These are phyloP conservation scores for Phytophthora agathidicida DNA, from an alignment of 352 stramenopile species.

Conservation along the genomic window DNA sequence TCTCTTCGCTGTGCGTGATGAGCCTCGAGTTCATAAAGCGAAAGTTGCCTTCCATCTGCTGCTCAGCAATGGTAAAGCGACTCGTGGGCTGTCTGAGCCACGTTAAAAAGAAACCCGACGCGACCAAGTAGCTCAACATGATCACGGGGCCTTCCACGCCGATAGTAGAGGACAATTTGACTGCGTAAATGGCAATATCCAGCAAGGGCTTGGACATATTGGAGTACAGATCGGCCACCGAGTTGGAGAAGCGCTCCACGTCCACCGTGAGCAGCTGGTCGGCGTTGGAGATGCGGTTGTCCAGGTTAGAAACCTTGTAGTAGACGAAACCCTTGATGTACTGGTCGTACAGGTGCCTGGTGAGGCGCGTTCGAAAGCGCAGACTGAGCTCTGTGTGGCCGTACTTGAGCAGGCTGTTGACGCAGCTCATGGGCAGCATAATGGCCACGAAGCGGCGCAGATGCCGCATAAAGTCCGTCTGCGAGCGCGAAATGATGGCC, in stretches of 20 bases:
- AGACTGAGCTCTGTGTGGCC: constrained; percentile 82
- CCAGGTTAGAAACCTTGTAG: constrained; percentile 92
- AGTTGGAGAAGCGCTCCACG: constrained; percentile 85
- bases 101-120: constrained; percentile 73
- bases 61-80: constrained; percentile 82
- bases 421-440: constrained; percentile 80
- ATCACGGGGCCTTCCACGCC: constrained; percentile 72
- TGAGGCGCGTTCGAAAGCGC: constrained; percentile 85
- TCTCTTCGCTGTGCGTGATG: constrained; percentile 90
- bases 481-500: constrained; percentile 79
- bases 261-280: constrained; percentile 90
- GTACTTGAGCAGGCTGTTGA: constrained; percentile 87
- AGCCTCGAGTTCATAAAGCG: constrained; percentile 89
- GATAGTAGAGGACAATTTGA: constrained; percentile 73
- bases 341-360: constrained; percentile 78
- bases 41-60: constrained; percentile 86
- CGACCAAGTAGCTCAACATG: constrained; percentile 74
- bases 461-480: constrained; percentile 64
- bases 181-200: constrained; percentile 82
- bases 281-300: constrained; percentile 88
- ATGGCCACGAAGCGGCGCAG: constrained; percentile 77
- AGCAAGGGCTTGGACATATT: constrained; percentile 89
- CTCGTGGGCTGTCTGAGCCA: constrained; percentile 76
- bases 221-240: constrained; percentile 87
- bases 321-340: constrained; percentile 91